These are phyloP conservation scores for Pseudogymnoascus sp. DNA, from an alignment of 2,329 filamentous ascomycete genomes.

Conservation along the genomic window DNA sequence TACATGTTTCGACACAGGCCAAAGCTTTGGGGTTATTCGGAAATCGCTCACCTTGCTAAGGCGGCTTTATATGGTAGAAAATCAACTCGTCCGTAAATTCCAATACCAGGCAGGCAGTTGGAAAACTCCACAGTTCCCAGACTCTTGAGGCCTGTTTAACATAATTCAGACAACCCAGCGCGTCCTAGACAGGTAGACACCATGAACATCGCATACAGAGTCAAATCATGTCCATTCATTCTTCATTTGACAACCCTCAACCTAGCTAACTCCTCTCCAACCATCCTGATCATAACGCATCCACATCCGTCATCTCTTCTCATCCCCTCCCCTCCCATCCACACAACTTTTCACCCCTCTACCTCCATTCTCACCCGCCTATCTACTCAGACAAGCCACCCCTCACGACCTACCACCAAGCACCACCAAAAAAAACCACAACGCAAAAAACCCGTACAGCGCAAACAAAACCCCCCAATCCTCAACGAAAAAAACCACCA, in stretches of 20 bases:
- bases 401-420: neutral
- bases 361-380: neutral
- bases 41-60: too few species aligned
- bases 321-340: neutral
- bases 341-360: neutral
- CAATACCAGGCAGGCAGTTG: too few species aligned
- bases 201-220: neutral
- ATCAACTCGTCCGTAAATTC: too few species aligned
- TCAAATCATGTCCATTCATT: slow-evolving; percentile 1
- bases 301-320: neutral
- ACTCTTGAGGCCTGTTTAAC: neutral
- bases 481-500: neutral
- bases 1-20: too few species aligned
- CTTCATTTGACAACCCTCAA: neutral
- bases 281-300: neutral
- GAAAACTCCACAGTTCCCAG: too few species aligned
- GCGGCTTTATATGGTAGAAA: too few species aligned
- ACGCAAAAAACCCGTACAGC: neutral
- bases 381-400: neutral
- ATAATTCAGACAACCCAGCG: neutral
- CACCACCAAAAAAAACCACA: neutral
- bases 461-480: neutral
- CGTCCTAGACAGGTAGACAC: neutral
- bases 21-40: too few species aligned
- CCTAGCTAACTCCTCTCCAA: neutral